These are phyloP conservation scores for Rhodomyrtus tomentosa DNA, from an alignment of 345 rosid species.

Conservation along the genomic window DNA sequence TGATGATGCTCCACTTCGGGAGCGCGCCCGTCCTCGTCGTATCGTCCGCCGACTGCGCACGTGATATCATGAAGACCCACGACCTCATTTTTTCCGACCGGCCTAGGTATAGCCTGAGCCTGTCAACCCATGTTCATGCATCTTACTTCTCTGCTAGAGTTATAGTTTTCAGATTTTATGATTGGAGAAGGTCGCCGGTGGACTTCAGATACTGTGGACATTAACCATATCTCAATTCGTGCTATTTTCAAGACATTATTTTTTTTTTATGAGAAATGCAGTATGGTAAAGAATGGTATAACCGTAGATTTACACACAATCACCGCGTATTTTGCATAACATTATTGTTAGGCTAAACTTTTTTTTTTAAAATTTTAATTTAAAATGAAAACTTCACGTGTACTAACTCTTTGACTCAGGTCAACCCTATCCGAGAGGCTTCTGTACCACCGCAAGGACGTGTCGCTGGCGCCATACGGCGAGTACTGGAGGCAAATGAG, in stretches of 20 bases:
- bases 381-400: too few species aligned
- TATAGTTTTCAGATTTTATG: background rate
- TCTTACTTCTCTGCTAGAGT: background rate
- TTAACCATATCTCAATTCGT: background rate
- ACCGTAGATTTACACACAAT: too few species aligned
- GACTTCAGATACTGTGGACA: background rate
- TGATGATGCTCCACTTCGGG: conserved; percentile 52
- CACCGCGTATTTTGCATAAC: accelerated
- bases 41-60: conserved; percentile 42
- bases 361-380: too few species aligned
- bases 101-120: conserved; percentile 8
- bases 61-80: conserved; percentile 39
- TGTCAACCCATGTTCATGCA: background rate
- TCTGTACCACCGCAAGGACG: conserved; percentile 21
- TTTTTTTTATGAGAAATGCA: too few species aligned
- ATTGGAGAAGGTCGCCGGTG: background rate
- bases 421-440: conserved; percentile 3
- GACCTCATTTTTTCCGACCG: conserved; percentile 39
- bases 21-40: conserved; percentile 26
- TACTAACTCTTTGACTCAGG: background rate
- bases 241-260: too few species aligned
- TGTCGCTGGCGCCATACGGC: conserved; percentile 37
- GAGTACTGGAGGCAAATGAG: conserved; percentile 69
- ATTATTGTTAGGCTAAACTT: too few species aligned
- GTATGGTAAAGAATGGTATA: too few species aligned